Evolutionary conservation across 257 asterid genomes (phyloP).

Genomic region (Nicotiana sylvestris): DNA sequence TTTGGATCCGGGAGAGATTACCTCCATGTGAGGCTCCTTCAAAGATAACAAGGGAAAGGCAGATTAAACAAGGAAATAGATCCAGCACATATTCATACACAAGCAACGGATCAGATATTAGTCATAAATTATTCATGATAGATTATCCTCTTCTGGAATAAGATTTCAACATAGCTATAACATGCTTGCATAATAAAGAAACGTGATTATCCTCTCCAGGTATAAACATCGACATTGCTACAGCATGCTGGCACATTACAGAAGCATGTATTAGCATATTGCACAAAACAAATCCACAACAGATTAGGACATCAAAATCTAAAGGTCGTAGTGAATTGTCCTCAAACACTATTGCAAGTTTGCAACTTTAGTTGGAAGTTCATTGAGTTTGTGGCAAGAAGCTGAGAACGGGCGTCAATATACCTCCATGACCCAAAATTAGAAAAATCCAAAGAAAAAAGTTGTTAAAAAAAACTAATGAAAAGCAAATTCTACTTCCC

Average conservation of each 20-base stretch:
- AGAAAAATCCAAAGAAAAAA: background rate
- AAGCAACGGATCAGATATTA: background rate
- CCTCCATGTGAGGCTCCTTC: slow-evolving; percentile 97
- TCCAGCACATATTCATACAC: slow-evolving; percentile 3
- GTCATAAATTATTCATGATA: background rate
- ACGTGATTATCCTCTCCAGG: background rate
- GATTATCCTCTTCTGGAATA: slow-evolving; percentile 2
- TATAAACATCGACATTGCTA: background rate
- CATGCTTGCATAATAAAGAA: background rate
- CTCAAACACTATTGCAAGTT: background rate
- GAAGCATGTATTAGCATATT: background rate
- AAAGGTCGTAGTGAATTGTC: background rate
- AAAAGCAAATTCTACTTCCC: slow-evolving; percentile 1
- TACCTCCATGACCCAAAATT: background rate
- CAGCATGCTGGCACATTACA: background rate
- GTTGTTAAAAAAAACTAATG: background rate
- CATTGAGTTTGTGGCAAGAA: background rate
- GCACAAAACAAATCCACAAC: background rate
- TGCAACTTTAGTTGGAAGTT: background rate
- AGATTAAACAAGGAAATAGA: slow-evolving; percentile 21
- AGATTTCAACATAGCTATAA: background rate
- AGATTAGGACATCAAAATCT: background rate
- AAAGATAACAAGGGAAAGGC: slow-evolving; percentile 16
- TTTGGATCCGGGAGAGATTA: slow-evolving; percentile 92
- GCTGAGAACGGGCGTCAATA: background rate